A percentile compares a stretch with the other conserved stretches of the same genome.
phyloP scores from a whole-genome alignment of 2,329 filamentous ascomycete species.

The Onygena corvina region DNA sequence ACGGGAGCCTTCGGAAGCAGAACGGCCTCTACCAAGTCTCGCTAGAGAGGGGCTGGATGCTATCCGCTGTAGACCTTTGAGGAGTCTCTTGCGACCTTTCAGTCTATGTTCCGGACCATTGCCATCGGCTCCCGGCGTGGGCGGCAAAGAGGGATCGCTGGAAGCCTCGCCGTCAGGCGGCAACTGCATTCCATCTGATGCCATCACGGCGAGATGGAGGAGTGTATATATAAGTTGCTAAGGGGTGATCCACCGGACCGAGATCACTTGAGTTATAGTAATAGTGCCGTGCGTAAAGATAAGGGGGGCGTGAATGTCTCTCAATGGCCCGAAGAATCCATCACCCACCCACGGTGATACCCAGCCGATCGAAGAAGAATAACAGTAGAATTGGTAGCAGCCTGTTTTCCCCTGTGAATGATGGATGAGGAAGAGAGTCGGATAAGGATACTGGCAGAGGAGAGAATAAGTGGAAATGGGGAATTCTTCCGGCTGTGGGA shows the following conservation, averaged over 20 bases:
- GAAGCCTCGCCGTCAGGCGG: constrained; percentile 24
- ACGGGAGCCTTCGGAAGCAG: constrained; percentile 49
- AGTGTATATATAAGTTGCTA: background rate
- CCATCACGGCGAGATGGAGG: constrained; percentile 16
- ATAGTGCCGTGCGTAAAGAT: no score
- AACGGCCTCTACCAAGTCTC: constrained; percentile 50
- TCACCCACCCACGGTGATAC: no score
- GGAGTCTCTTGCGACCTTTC: constrained; percentile 56
- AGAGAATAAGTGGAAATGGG: background rate
- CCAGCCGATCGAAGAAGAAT: background rate
- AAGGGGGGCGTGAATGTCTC: no score
- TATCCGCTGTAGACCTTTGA: constrained; percentile 67
- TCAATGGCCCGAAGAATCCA: no score
- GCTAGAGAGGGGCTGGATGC: constrained; percentile 65
- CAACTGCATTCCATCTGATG: constrained; percentile 23
- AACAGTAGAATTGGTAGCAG: background rate
- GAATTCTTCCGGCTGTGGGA: no score
- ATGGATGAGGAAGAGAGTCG: background rate
- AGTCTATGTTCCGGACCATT: constrained; percentile 38
- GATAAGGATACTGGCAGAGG: background rate
- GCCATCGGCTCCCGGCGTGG: background rate
- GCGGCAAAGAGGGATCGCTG: background rate
- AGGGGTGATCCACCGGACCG: no score
- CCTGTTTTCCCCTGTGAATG: background rate
- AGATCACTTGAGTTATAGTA: no score